Evolutionary conservation across 805 yeast species (phyloP).

Genomic region (Osmozyma mogii): DNA sequence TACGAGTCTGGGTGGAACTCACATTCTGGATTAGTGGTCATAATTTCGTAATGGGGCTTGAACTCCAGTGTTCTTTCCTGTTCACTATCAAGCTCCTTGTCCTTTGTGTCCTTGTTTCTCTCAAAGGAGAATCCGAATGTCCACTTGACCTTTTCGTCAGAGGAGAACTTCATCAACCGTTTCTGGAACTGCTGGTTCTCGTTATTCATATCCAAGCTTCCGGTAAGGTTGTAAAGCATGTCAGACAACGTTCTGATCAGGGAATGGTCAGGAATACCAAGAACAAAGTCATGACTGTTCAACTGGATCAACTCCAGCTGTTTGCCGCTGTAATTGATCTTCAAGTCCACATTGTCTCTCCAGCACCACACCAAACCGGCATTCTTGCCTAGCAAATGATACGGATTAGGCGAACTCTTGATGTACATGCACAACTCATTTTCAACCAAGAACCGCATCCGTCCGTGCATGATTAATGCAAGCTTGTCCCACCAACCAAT

Average conservation of each 20-base stretch:
- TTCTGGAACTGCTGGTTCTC: conserved; percentile 30
- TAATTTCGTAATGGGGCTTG: conserved; percentile 57
- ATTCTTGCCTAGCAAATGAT: conserved; percentile 45
- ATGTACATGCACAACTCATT: conserved; percentile 55
- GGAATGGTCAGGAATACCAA: conserved; percentile 49
- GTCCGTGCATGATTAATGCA: conserved; percentile 48
- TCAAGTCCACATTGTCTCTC: conserved; percentile 45
- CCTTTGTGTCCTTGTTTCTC: conserved; percentile 35
- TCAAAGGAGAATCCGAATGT: conserved; percentile 68
- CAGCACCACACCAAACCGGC: conserved; percentile 63
- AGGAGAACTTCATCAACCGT: conserved; percentile 45
- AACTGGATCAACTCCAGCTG: conserved; percentile 45
- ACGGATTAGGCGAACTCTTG: conserved; percentile 54
- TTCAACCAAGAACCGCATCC: conserved; percentile 37
- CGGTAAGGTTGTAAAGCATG: conserved; percentile 1
- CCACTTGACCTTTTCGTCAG: conserved; percentile 68
- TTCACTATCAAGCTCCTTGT: conserved; percentile 25
- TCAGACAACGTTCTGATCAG: not conserved
- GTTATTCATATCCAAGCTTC: conserved; percentile 12
- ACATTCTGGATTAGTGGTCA: conserved; percentile 48
- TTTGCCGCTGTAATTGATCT: conserved; percentile 42
- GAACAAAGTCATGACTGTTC: conserved; percentile 47
- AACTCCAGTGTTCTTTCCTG: conserved; percentile 40
- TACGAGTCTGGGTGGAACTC: conserved; percentile 72
- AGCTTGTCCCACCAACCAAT: conserved; percentile 48